Evolutionary conservation across 129 eudicot genomes (phyloP), one percentile per base, ranked within the genome.

Genomic region (Lactuca sativa): DNA sequence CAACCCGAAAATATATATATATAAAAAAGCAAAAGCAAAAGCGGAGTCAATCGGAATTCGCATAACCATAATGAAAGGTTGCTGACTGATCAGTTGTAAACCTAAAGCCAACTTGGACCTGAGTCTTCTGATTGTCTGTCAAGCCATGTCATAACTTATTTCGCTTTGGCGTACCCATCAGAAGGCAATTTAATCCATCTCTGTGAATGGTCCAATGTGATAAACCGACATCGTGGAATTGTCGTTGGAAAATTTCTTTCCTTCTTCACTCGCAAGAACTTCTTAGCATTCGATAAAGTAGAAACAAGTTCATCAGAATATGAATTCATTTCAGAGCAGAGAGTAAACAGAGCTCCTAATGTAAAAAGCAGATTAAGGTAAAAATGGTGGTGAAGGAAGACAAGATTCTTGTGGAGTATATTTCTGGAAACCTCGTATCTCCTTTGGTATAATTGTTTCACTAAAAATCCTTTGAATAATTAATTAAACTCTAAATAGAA

Each of bases 181-280:
- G 53, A 13, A 16, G 54, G 16, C 17, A 43, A 16, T 34, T 87
- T 85, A 3, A 30, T 64, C 9, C 51, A 36, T 43, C 76, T 25
- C 30, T 0, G 70, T 76, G 21, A 87, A 31, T 4, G 95, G 95
- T 30, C 95, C 95, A 3, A 83, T 77, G 5, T 74, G 71, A 62
- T 78, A 62, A 70, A 87, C 30, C 30, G 30, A 25, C 30, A 18
- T 18, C 7, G 68, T 71, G 0, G 75, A 78, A 34, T 78, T 62
- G 4, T 34, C 30, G 5, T 11, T 21, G 52, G 33, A 74, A 25
- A 74, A 80, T 25, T 25, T 25, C 30, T 25, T 25, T 25, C 30
- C 30, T 25, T 25, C 2, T 25, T 25, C 30, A 25, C 30, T 25
- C 2, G 30, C 30, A 25, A 25, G 30, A 25, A 25, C 30, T 25